Conservation (phyloP, 2,329 filamentous ascomycete genomes). For the Cladosporium velox region DNA sequence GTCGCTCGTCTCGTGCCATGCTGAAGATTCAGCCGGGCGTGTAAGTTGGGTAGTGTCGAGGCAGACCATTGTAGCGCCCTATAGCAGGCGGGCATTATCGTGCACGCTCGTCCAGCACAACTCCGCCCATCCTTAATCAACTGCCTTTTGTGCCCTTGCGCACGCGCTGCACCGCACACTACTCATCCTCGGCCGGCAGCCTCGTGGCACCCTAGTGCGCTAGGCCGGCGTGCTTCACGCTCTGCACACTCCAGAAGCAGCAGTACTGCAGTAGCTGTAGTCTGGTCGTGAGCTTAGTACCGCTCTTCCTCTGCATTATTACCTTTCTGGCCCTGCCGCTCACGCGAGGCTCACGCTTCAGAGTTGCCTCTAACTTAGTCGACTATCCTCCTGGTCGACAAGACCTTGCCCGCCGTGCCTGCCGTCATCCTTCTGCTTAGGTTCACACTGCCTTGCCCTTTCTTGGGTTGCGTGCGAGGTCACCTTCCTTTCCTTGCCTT, state of each 20-base stretch:
- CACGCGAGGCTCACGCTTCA: constrained; percentile 9
- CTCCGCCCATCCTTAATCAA: not conserved
- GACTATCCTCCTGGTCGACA: too few species aligned
- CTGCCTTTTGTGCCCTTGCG: constrained; percentile 1
- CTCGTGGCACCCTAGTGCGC: constrained; percentile 20
- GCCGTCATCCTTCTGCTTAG: constrained; percentile 11
- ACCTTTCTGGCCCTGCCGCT: constrained; percentile 3
- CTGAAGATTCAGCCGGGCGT: not conserved
- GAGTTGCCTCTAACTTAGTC: constrained; percentile 7
- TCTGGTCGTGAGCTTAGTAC: not conserved
- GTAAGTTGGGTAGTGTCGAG: not conserved
- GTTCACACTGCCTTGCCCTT: constrained; percentile 6
- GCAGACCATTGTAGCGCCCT: not conserved
- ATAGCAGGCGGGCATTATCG: not conserved
- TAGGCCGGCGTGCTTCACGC: constrained; percentile 17
- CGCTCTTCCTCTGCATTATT: not conserved
- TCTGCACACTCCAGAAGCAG: constrained; percentile 14
- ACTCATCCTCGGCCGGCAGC: not conserved
- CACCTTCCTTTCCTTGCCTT: not conserved
- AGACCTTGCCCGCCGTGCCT: constrained; percentile 5
- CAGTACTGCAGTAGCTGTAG: not conserved
- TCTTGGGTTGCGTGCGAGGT: constrained; percentile 1
- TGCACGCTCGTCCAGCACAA: constrained; percentile 7
- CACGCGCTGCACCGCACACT: not conserved
- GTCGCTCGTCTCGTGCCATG: not conserved